These are phyloP conservation scores for Leccinum subtestaceum DNA, from an alignment of 768 basidiomycete species.

Conservation along the genomic window DNA sequence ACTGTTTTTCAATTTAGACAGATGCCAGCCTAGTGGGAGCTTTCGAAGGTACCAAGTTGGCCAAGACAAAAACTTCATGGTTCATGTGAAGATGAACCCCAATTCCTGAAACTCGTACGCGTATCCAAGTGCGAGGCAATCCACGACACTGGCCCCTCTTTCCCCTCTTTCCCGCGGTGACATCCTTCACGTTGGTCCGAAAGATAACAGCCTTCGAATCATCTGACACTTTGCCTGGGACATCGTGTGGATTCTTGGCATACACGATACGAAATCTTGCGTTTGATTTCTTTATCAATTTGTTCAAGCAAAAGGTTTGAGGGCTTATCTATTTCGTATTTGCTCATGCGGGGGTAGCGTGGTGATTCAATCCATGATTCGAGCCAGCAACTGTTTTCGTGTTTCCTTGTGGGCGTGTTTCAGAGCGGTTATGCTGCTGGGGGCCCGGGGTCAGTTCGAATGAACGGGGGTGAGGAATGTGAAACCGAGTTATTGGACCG, in stretches of 20 bases:
- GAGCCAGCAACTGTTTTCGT: neutral
- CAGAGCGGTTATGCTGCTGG: neutral
- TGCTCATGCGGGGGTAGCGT: neutral
- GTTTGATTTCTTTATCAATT: neutral
- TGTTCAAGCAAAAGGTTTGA: neutral
- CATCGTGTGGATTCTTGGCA: neutral
- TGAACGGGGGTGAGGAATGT: neutral
- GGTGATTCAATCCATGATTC: neutral
- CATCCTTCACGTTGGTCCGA: neutral
- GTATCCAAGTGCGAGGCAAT: neutral
- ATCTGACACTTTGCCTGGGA: constrained; percentile 12
- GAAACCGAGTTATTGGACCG: neutral
- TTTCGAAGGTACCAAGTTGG: neutral
- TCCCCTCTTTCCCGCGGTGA: neutral
- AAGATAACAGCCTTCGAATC: constrained; percentile 6
- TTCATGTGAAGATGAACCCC: constrained; percentile 4
- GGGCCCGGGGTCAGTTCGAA: neutral
- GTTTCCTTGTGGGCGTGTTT: neutral
- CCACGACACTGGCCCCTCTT: neutral
- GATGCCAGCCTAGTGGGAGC: neutral
- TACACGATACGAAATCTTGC: neutral
- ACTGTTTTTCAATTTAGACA: neutral
- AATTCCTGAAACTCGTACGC: neutral
- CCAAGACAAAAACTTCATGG: neutral
- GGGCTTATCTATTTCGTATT: neutral